Evolutionary conservation across 768 basidiomycete genomes (phyloP).

Genomic region (Boletus speciosus): DNA sequence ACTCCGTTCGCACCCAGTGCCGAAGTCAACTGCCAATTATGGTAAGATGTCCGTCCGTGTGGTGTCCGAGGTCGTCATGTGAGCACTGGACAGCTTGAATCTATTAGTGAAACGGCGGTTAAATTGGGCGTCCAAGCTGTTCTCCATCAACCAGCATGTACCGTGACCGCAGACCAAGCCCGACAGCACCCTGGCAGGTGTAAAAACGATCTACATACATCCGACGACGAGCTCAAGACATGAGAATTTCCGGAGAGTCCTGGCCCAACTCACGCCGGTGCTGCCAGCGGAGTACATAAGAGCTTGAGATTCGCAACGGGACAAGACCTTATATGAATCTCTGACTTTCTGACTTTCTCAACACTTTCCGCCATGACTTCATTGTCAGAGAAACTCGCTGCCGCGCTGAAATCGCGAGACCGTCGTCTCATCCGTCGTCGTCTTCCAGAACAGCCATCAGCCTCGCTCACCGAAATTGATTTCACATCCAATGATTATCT

Average conservation of each 20-base stretch:
- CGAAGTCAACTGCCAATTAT: too few relatives aligned
- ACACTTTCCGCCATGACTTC: constrained; percentile 21
- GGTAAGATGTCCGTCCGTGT: too few relatives aligned
- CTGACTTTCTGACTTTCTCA: background rate
- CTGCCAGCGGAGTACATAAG: background rate
- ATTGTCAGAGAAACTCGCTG: constrained; percentile 39
- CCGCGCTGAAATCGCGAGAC: constrained; percentile 62
- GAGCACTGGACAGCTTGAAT: background rate
- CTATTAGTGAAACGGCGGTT: background rate
- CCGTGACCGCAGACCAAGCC: too few relatives aligned
- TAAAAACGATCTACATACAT: constrained; percentile 9
- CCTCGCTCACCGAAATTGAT: constrained; percentile 41
- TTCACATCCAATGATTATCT: constrained; percentile 95
- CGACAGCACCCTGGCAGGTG: background rate
- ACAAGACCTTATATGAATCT: background rate
- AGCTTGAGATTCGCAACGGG: background rate
- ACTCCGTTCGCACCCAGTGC: too few relatives aligned
- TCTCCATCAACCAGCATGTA: background rate
- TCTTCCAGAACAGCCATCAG: constrained; percentile 53
- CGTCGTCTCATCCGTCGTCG: constrained; percentile 64
- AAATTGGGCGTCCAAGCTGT: background rate
- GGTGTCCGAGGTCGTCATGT: too few relatives aligned
- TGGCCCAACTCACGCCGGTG: background rate
- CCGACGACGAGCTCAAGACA: constrained; percentile 2
- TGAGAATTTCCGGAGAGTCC: background rate